Conservation (phyloP, 352 stramenopile genomes). For the Globisporangium sylvaticum region DNA sequence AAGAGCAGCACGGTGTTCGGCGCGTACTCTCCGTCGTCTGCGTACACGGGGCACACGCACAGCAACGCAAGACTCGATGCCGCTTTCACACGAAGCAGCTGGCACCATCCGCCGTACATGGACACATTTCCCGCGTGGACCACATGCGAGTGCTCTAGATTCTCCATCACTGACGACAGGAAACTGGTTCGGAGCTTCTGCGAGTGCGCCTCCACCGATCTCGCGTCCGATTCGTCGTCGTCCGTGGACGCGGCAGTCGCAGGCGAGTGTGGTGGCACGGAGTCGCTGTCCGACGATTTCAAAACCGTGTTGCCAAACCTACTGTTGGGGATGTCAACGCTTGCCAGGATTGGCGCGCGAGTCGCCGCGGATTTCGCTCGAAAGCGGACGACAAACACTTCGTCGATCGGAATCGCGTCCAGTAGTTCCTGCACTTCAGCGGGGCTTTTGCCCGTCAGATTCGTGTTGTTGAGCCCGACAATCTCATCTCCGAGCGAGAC, state of each 20-base stretch:
- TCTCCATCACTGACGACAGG: slow-evolving; percentile 19
- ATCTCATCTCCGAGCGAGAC: slow-evolving; percentile 50
- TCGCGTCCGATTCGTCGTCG: slow-evolving; percentile 7
- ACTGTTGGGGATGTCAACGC: not conserved
- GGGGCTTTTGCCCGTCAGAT: slow-evolving; percentile 32
- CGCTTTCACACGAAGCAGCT: slow-evolving; percentile 36
- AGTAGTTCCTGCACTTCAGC: slow-evolving; percentile 34
- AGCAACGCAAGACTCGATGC: slow-evolving; percentile 34
- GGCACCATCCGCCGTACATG: slow-evolving; percentile 72
- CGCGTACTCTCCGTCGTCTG: slow-evolving; percentile 71
- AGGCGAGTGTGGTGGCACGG: not conserved
- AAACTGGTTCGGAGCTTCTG: slow-evolving; percentile 34
- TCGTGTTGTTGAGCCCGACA: slow-evolving; percentile 58
- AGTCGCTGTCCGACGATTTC: not conserved
- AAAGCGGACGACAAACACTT: slow-evolving; percentile 43
- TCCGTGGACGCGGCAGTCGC: not conserved
- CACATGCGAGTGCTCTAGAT: slow-evolving; percentile 28
- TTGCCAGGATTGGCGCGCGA: slow-evolving; percentile 1
- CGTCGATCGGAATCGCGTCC: slow-evolving; percentile 24
- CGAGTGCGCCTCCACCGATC: slow-evolving; percentile 23
- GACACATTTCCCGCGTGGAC: slow-evolving; percentile 63
- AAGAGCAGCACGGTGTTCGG: slow-evolving; percentile 71
- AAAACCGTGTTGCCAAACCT: not conserved
- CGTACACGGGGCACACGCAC: slow-evolving; percentile 71
- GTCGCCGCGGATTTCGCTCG: slow-evolving; percentile 26